Base-by-base conservation (phyloP, 2,329 filamentous ascomycete species). In the Bipolaris cookei region DNA sequence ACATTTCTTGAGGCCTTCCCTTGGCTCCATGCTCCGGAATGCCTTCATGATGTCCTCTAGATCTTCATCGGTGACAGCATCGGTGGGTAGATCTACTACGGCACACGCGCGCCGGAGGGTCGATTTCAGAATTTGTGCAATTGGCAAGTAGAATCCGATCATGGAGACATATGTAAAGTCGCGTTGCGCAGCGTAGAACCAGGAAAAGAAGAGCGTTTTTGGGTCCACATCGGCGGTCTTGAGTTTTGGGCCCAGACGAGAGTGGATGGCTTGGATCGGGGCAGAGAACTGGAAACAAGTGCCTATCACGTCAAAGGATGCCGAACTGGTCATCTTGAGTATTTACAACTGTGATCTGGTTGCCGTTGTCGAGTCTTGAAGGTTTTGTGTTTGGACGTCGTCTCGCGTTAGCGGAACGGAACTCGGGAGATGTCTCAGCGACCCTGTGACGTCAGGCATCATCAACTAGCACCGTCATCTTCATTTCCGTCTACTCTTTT, bases 141-240 rank as follows among this genome's bases (percentile, higher is more conserved):
- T 70, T 13, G 67, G 67, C 32, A 54, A 62, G 52, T 70, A 70
- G 1, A 60, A 48, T 0, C 58, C 59, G 1, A 38, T 45, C 4
- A 70, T 54, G n/a, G 61, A 65, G 1, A 64, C 52, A 23, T 70
- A 70, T 18, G 67, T 70, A 34, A 70, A 70, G 58, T 70, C 67
- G 21, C 67, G 66, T 10, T 70, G 67, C 0, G 66, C 67, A 6
- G 67, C 66, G 35, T 70, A 70, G 58, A 70, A 70, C 67, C 67
- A 70, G 13, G 60, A 42, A 55, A 70, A 70, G 58, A 70, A 70
- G 18, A 70, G 62, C 0, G 67, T 64, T 16, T 67, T 70, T 6
- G 66, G 52, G 39, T 68, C 66, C 4, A 57, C 38, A 14, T 54
- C 44, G 3, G 53, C 53, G 30, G 63, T 54, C 30, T 43, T 37